Percentiles rank a stretch among this genome's conserved stretches.
Evolutionary conservation across 2,329 filamentous ascomycete genomes (phyloP).

Genomic region (Epichloe hybrida): DNA sequence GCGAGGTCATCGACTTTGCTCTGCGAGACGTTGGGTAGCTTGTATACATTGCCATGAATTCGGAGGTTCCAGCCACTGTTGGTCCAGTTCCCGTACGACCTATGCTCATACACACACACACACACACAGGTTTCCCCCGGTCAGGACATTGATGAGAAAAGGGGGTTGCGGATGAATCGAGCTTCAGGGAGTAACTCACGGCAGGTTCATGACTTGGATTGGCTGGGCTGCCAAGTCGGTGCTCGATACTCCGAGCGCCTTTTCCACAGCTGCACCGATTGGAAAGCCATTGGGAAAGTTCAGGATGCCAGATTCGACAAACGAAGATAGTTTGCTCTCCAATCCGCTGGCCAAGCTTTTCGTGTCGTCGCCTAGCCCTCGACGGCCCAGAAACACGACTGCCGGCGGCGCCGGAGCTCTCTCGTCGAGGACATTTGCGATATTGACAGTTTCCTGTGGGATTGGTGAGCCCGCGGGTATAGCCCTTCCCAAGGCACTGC

Average conservation of each 20-base stretch:
- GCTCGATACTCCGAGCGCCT: constrained; percentile 45
- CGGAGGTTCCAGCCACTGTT: constrained; percentile 63
- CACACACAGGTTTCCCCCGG: neutral
- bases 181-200: constrained; percentile 23
- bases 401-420: constrained; percentile 14
- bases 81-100: constrained; percentile 62
- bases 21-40: constrained; percentile 54
- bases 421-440: constrained; percentile 1
- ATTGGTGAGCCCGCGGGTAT: neutral
- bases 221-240: constrained; percentile 47
- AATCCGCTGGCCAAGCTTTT: constrained; percentile 36
- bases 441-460: neutral
- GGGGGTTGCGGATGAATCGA: neutral
- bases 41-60: constrained; percentile 71
- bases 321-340: constrained; percentile 43
- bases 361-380: constrained; percentile 27
- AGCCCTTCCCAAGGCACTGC: neutral
- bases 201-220: constrained; percentile 58
- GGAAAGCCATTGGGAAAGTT: constrained; percentile 57
- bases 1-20: constrained; percentile 54
- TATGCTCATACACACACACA: constrained; percentile 13
- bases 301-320: constrained; percentile 49
- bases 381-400: constrained; percentile 12
- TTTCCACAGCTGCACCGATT: constrained; percentile 45
- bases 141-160: neutral